These are phyloP conservation scores for Torulaspora microellipsoides DNA, from an alignment of 805 yeast species.

Conservation along the genomic window DNA sequence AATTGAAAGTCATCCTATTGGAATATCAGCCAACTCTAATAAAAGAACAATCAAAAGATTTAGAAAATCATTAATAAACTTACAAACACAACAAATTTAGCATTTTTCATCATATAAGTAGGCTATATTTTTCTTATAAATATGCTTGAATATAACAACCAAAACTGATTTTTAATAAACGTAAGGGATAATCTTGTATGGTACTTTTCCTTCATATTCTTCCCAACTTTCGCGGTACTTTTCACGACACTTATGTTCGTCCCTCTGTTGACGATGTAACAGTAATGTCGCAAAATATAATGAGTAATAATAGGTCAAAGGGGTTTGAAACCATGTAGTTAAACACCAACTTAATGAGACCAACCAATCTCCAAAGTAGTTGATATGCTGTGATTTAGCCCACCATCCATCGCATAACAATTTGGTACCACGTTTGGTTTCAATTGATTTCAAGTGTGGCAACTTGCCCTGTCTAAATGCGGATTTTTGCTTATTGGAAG, in stretches of 20 bases:
- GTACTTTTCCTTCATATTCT: conserved; percentile 74
- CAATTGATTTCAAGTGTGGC: conserved; percentile 60
- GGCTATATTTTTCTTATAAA: too few species aligned
- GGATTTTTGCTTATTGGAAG: conserved; percentile 81
- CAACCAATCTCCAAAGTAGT: conserved; percentile 93
- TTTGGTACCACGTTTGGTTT: conserved; percentile 72
- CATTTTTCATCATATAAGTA: too few species aligned
- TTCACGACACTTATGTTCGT: conserved; percentile 81
- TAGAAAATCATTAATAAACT: conserved; percentile 42
- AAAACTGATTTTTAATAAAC: conserved; percentile 48
- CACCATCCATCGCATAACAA: conserved; percentile 94
- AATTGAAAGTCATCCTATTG: conserved; percentile 43
- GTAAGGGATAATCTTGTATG: conserved; percentile 86
- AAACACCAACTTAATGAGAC: conserved; percentile 90
- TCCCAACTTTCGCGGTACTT: conserved; percentile 88
- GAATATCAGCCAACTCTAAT: conserved; percentile 62
- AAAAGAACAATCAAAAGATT: conserved; percentile 54
- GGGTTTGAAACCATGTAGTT: conserved; percentile 77
- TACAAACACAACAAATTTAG: too few species aligned
- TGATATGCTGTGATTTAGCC: conserved; percentile 87
- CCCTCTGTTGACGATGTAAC: conserved; percentile 85
- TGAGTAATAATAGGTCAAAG: conserved; percentile 83
- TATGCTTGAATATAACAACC: too few species aligned
- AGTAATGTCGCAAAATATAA: conserved; percentile 76
- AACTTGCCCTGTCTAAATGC: conserved; percentile 76